Conservation (phyloP, 306 rosid genomes). For the Rubus idaeus region DNA sequence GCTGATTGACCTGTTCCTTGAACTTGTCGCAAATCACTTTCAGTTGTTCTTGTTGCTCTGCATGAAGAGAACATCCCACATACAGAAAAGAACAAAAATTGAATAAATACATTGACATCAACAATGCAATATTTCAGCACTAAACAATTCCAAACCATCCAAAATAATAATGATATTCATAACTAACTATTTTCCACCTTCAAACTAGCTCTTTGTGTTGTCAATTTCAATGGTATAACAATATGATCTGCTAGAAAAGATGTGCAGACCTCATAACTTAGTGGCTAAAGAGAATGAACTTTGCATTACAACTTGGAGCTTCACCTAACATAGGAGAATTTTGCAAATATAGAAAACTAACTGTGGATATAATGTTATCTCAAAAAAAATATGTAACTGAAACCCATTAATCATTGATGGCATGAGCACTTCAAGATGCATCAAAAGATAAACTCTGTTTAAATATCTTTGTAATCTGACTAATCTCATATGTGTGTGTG, state of each 20-base stretch:
- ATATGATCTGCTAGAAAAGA: neutral
- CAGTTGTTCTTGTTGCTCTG: constrained; percentile 75
- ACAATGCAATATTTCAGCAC: neutral
- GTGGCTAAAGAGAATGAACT: neutral
- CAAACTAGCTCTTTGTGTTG: neutral
- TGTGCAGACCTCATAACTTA: neutral
- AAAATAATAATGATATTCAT: neutral
- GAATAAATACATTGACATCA: constrained; percentile 1
- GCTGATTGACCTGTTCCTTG: constrained; percentile 76
- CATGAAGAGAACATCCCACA: constrained; percentile 16
- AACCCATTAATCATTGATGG: neutral
- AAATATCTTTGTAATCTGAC: neutral
- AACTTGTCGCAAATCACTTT: constrained; percentile 66
- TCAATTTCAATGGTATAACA: neutral
- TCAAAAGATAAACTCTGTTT: neutral
- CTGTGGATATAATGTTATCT: neutral
- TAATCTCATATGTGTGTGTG: neutral
- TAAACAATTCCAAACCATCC: neutral
- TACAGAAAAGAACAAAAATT: neutral
- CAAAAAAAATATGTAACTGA: neutral
- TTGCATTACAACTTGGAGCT: neutral
- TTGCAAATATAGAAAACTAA: neutral
- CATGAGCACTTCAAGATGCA: constrained; percentile 1
- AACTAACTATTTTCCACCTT: neutral
- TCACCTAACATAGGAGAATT: neutral